Base-by-base conservation (phyloP, 306 rosid species). In the Sechiopsis laciniata region DNA sequence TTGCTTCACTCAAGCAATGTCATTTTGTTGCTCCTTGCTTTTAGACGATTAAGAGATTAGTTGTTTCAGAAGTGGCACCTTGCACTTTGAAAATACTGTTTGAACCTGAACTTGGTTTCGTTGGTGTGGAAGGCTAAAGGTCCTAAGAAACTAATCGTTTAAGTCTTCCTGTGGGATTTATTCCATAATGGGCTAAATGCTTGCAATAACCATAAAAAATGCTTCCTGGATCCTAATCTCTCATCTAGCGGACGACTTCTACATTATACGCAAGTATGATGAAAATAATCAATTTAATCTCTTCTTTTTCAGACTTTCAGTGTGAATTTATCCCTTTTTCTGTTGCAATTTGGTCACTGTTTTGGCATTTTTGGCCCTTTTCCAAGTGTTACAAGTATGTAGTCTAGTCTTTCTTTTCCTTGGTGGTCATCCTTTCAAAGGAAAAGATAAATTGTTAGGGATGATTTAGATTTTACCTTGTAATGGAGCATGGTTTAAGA, bases 51-150 rank as follows among this genome's bases (percentile, higher is more conserved):
- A 37, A 37, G 42, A 37, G 5, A 37, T 7, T 37, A 1, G 42
- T 37, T 7, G 42, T 37, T 37, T 3, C 0, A 37, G 42, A 7
- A 37, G 42, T 37, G n/a, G 37, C 37, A 32, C 37, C 37, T 32
- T 32, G 2, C 37, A 32, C 37, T 32, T 37, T 37, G 42, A 37
- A 37, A 37, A 37, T 37, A 37, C 42, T 37, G 42, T 5, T 13
- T 14, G 67, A 60, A 14, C 45, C 65, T 12, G 10, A 37, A 26
- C 45, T 1, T 26, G 35, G 29, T 2, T 14, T 29, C 17, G 13
- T 60, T 59, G 65, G 40, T 59, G 64, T 24, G 65, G 65, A 59
- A 59, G 65, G 17, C 16, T 24, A 22, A 11, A 59, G 40, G 22
- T 37, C 40, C 65, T 59, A 59, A 59, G 40, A 59, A 37, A n/a